Base-by-base conservation (phyloP, 2,329 filamentous ascomycete species). In the Fusarium goolgardi region DNA sequence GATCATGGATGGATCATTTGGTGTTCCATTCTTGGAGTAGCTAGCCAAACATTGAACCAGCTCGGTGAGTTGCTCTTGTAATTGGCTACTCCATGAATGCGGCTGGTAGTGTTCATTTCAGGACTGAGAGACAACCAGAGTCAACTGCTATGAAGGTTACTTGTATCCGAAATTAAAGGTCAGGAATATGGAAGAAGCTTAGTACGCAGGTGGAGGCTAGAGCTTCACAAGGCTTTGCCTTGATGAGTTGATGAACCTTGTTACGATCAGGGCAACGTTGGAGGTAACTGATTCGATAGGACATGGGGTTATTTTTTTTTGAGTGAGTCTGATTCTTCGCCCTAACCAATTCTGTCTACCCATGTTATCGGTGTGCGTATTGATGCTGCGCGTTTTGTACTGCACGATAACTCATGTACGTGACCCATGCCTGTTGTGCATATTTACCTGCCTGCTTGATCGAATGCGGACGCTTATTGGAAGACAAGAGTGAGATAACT, bases 91-190 rank as follows among this genome's bases (percentile, higher is more conserved):
- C 6, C 4, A 34, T 34, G n/a, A n/a, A 45, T 11, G 15, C 4
- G 2, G 35, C n/a, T 39, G 12, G 12, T 21, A 20, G 1, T 34
- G 7, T 8, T 29, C 32, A 35, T 37, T 49, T 12, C 51, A 43
- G n/a, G 35, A 18, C 43, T 50, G 39, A 67, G 58, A 67, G 52
- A 65, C 63, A 53, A 3, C 21, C 15, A 6, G 35, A 39, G n/a
- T 39, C 3, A 46, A 46, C 27, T 46, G 27, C 7, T 18, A 9
- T 23, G 11, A 31, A 49, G 20, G 45, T 34, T 34, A 49, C 13
- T 5, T 18, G 29, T 32, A 46, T 39, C 34, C 34, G 25, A 49
- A 49, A 23, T 49, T 43, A 18, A n/a, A 43, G 23, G 15, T 11
- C 20, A 25, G 16, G 31, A 34, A 23, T 10, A 47, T 16, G 13